Base-by-base conservation (phyloP, 441 rosid genomes). In the Arabidopsis hybrid region DNA sequence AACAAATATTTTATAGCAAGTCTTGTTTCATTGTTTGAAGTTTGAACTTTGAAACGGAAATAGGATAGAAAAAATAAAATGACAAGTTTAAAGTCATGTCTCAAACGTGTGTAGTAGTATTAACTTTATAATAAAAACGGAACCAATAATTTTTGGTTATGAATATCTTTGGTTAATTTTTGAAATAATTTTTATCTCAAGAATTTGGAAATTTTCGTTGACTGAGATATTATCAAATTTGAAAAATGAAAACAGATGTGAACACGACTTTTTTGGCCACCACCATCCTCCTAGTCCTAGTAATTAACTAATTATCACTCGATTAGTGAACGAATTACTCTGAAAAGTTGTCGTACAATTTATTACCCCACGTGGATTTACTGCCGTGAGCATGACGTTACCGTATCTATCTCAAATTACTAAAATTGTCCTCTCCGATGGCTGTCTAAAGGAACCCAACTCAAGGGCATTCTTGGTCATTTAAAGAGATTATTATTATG, bases 321-420 rank as follows among this genome's bases (percentile, higher is more conserved):
- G 14, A 5, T 14, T n/a, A 65, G 42, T 46, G 11, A 62, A 61
- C 6, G 5, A 46, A 42, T 61, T 29, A 29, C 60, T 18, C 32
- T 10, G 11, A 51, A 8, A 50, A 43, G 10, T 42, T 51, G 7
- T 14, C 3, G 7, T n/a, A 16, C 34, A 11, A 8, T 10, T 57
- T 14, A 32, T 74, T 47, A 65, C 13, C 16, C 35, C 11, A 55
- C 65, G 65, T 46, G 45, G 61, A 53, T 8, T n/a, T 39, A 64
- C 10, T 69, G 39, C 4, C 70, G 79, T 46, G 57, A 63, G 60
- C 45, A 38, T 69, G 71, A 62, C 52, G 75, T 40, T 53, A 46
- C 42, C 39, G 26, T 13, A 26, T 53, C 31, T 14, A 18, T 12
- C 29, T 9, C 40, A 31, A 67, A 68, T 13, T 35, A 75, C 63